phyloP scores from a whole-genome alignment of 345 rosid genomes.

The Dipteronia dyeriana region DNA sequence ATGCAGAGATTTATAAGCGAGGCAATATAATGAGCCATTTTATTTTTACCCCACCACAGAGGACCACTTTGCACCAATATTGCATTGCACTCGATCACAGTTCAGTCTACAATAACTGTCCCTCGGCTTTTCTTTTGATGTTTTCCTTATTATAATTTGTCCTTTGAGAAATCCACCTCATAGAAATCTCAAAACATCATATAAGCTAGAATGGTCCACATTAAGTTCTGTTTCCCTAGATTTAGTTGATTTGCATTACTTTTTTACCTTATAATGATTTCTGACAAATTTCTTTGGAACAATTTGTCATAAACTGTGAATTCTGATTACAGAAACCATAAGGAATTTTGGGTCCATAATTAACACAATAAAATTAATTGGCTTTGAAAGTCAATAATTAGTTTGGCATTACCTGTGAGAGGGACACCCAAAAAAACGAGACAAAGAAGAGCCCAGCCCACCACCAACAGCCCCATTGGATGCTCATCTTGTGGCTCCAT shows the following conservation, averaged over 20 bases:
- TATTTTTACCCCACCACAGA: background rate
- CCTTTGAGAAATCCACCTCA: background rate
- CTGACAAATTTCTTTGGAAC: conserved; percentile 9
- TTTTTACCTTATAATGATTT: background rate
- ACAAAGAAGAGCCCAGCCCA: conserved; percentile 25
- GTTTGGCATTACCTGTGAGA: conserved; percentile 33
- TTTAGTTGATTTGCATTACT: background rate
- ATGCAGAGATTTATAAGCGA: background rate
- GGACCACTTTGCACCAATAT: conserved; percentile 32
- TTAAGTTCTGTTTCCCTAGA: background rate
- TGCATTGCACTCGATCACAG: conserved; percentile 2
- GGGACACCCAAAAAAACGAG: conserved; percentile 15
- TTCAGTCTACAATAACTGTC: conserved; percentile 8
- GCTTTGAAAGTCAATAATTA: background rate
- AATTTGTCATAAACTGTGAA: background rate
- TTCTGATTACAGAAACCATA: too few relatives aligned
- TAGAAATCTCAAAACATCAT: background rate
- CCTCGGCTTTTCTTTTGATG: conserved; percentile 30
- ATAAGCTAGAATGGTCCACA: background rate
- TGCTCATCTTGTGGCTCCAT: conserved; percentile 27
- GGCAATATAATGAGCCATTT: background rate
- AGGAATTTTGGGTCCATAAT: background rate
- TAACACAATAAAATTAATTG: background rate
- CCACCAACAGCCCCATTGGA: conserved; percentile 38
- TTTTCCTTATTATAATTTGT: conserved; percentile 15